Conservation (phyloP, 805 yeast species). For the Lipomyces yamadae region DNA sequence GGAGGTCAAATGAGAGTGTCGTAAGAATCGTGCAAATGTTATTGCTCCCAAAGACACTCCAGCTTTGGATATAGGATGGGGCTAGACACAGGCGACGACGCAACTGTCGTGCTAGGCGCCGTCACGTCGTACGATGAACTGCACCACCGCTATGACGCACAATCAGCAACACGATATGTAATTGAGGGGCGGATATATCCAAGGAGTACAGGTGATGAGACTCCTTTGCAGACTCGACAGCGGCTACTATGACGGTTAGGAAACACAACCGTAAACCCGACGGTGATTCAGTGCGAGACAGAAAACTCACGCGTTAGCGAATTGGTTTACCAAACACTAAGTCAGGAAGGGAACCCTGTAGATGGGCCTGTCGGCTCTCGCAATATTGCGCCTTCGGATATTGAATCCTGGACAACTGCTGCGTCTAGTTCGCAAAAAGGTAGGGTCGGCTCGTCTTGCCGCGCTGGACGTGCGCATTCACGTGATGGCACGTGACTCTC, state of each 20-base stretch:
- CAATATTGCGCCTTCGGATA: neutral
- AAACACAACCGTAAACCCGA: neutral
- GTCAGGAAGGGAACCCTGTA: neutral
- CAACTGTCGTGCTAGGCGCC: neutral
- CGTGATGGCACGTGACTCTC: conserved; percentile 14
- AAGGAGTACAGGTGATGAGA: neutral
- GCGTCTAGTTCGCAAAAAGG: neutral
- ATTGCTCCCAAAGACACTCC: neutral
- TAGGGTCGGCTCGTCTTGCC: conserved; percentile 4
- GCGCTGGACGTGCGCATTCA: conserved; percentile 21
- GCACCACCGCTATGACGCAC: neutral
- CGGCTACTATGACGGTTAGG: neutral
- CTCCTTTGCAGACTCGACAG: neutral
- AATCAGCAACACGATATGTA: neutral
- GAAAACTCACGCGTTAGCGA: neutral
- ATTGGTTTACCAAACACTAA: neutral
- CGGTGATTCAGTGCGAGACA: neutral
- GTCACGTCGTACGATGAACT: neutral
- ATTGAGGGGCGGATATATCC: neutral
- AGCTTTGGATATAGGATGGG: neutral
- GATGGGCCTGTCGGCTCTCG: neutral
- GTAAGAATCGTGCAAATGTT: neutral
- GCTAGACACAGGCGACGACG: neutral
- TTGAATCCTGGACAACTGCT: neutral
- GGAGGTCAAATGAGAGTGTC: neutral